Base-by-base conservation (phyloP, 495 filamentous ascomycete species). In the Daldinia childiae region DNA sequence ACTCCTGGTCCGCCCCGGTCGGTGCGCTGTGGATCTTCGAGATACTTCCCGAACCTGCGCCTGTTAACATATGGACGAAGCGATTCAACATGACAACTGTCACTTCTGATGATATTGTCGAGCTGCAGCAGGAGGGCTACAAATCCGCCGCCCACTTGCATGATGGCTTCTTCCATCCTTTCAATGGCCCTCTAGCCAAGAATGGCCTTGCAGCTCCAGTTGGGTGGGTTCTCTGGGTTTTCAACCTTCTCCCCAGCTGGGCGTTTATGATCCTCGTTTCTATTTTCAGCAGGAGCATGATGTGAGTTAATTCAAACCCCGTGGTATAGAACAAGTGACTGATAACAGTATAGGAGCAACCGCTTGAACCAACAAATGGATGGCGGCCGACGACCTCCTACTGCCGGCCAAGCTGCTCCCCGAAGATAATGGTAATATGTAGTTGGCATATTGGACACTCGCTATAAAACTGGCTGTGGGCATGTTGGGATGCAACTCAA, bases 161-260 rank as follows among this genome's bases (percentile, higher is more conserved):
- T 77, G 90, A 93, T 68, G 91, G 93, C 48, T 81, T 82, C 43
- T 90, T 93, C 78, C 93, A 98, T 79, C 93, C 94, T 30, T 91
- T 92, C 60, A 88, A 94, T 74, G 91, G 93, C 60, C 80, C 79
- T 73, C 77, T 96, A 39, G 91, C 90, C 36, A 75, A 92, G 80
- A 83, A 86, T 62, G 85, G 87, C 39, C 74, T 97, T 59, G 80
- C 85, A 15, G 80, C 90, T 32, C 88, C 91, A 9, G 54, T 93
- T 15, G 94, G 89, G 19, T 96, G 93, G 76, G 68, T 89, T 58
- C 82, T 95, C 62, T 97, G 92, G 92, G 78, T 82, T 58, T 87
- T 93, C 73, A 90, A 81, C 71, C 68, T 79, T 50, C 66, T 88
- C 48, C 86, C 86, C 17, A 84, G 82, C 79, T 89, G 87, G 87